Base-by-base conservation (phyloP, 1,284 basidiomycete genomes). In the Flammula alnicola region DNA sequence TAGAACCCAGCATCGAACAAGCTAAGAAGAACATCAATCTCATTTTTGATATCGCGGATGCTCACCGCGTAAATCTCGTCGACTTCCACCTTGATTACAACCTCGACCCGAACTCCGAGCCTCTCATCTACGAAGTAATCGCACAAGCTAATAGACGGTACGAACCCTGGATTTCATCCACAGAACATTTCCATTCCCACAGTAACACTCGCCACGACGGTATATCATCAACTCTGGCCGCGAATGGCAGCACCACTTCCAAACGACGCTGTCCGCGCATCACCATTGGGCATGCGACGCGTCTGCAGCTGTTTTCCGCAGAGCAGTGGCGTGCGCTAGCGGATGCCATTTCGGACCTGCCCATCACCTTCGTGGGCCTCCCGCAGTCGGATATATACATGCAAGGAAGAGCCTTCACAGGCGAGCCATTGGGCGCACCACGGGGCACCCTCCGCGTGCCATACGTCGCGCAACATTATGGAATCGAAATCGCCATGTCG, bases 41-140 rank as follows among this genome's bases (percentile, higher is more conserved):
- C 53, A 63, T 84, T 39, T 69, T 86, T 58, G 67, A 75, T 32
- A 67, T 80, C 37, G 79, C 80, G 3, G 59, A 63, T 42, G 60
- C 62, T 25, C 58, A 67, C 44, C 52, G 58, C 17, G 64, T 78
- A 10, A 75, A 80, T 57, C 56, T 55, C 27, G 73, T 75, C 42
- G 83, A 86, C 62, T 85, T 86, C 61, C 83, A 87, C 63, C 74
- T 86, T 23, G 83, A 86, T 66, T 86, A 82, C 66, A 84, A 80
- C 65, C 70, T 86, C 47, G 75, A 83, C 59, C 64, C 71, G 7
- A 59, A 63, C 16, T 63, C 71, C 33, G 73, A 78, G 51, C 81
- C 81, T 14, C 74, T 85, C 49, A 76, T 84, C 14, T 78, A 78
- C 70, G 72, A 77, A 59, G 73, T 83, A 31, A 73, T 85, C 35